Percentiles rank a stretch among this genome's conserved stretches.
Conservation (phyloP, 495 filamentous ascomycete species). For the Hypoxylon intermedium region DNA sequence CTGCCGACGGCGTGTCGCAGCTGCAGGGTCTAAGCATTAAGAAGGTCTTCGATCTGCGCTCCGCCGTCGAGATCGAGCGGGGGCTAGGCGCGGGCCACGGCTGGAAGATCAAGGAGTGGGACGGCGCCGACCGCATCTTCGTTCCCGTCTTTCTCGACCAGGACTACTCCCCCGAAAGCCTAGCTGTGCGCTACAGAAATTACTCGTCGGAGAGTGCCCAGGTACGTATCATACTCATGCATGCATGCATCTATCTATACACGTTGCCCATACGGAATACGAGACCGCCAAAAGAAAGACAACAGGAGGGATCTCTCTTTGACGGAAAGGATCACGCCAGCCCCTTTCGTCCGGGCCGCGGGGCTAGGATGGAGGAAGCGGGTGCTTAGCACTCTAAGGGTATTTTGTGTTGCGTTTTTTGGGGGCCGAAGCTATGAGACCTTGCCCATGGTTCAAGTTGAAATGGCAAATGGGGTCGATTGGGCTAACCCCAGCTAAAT, state of each 20-base stretch:
- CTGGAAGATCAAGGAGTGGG: slow-evolving; percentile 50
- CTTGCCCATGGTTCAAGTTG: slow-evolving; percentile 5
- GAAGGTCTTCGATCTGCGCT: slow-evolving; percentile 72
- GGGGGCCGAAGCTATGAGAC: slow-evolving; percentile 22
- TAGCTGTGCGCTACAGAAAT: slow-evolving; percentile 56
- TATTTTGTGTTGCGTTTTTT: slow-evolving; percentile 9
- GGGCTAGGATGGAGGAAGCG: slow-evolving; percentile 2
- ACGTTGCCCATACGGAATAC: not conserved
- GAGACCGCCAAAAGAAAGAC: not conserved
- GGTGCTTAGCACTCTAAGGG: slow-evolving; percentile 3
- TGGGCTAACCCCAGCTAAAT: slow-evolving; percentile 8
- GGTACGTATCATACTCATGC: slow-evolving; percentile 46
- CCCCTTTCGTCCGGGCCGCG: slow-evolving; percentile 11
- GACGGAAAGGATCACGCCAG: not conserved
- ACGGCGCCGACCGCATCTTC: slow-evolving; percentile 59
- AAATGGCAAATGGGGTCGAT: slow-evolving; percentile 27
- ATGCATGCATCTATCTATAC: not conserved
- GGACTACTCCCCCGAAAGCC: slow-evolving; percentile 62
- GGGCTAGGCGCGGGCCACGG: slow-evolving; percentile 38
- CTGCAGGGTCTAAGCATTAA: slow-evolving; percentile 64
- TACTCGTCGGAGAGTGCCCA: slow-evolving; percentile 53
- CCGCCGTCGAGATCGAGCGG: slow-evolving; percentile 56
- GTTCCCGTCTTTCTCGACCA: slow-evolving; percentile 64
- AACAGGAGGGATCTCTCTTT: not conserved
- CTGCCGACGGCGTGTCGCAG: no score